Evolutionary conservation across 1,284 basidiomycete species (phyloP), one percentile per base, ranked within the genome.

Genomic region (Trametes pubescens): DNA sequence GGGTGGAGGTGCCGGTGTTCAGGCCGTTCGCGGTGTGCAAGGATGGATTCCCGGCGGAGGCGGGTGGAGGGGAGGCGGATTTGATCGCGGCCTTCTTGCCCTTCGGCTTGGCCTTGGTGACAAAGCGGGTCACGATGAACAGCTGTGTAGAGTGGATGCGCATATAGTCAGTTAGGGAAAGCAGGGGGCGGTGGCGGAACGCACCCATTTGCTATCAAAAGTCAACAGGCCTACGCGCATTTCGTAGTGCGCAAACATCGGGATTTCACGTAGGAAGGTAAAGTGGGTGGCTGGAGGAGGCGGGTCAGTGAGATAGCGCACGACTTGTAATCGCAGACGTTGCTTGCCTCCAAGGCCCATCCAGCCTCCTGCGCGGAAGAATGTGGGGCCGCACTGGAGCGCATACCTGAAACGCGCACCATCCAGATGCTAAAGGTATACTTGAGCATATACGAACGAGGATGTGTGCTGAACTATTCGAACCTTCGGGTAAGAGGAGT

Each of bases 131-230:
- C 59, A 90, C 77, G 65, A 89, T 69, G 77, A 88, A 92, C 43
- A 90, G 64, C 90, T 92, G 71, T 47, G 13, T 54, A 18, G n/a
- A 32, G 54, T n/a, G 14, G 14, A 37, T 4, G 38, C 46, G 37
- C 37, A 29, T 47, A 32, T 22, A 43, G 38, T 56, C 37, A 49
- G 44, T 21, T 7, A n/a, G 6, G 21, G 10, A 9, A n/a, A 22
- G 49, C 53, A 21, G 22, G 37, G 22, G 18, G 34, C 14, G 48
- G 51, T 18, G 59, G 43, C 54, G 11, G 51, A 11, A 59, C 86
- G 69, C 67, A 93, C 91, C 94, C 94, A 95, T 85, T 96, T 96
- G 55, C 89, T 81, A 64, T 94, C 94, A 92, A 93, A 96, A 3
- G 87, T 83, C 5, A 80, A 89, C 18, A 92, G 77, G 35, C 77